Evolutionary conservation across 2,329 filamentous ascomycete genomes (phyloP), one percentile per base, ranked within the genome.

Genomic region (Colletotrichum cordylinicola): DNA sequence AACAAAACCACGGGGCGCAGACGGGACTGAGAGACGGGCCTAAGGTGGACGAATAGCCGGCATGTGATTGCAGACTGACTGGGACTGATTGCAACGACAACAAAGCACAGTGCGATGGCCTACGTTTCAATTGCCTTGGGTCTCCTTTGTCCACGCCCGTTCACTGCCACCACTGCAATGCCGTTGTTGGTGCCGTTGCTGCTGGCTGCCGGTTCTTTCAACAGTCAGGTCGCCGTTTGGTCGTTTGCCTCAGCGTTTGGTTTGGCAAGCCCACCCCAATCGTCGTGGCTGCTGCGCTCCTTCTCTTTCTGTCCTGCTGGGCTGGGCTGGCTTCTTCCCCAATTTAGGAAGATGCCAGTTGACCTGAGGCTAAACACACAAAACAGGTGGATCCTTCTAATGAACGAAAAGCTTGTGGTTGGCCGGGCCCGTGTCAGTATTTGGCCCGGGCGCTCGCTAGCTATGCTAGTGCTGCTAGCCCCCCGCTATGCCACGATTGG

Each of bases 361-460:
- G 24, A 65, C 43, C 39, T 62, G n/a, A 43, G 21, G n/a, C 67
- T 60, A 62, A 62, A 67, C 35, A 15, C 60, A 61, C 39, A 24
- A 72, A 27, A 52, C 72, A 21, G 29, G 60, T 60, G 67, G 67
- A 21, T 37, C 70, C 27, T 15, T 58, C 39, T n/a, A 29, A 29
- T 31, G 33, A 64, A 18, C 21, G 39, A 48, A 61, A 73, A 72
- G 62, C 74, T 75, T 73, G 65, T 75, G 73, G 64, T 68, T 73
- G 70, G 73, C 64, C 62, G 35, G 56, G 69, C 12, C 64, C 58
- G 48, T 64, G 69, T 72, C 73, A 52, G 43, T 24, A 18, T 33
- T 6, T 43, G 33, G 64, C 35, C 73, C 58, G 73, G 4, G 43
- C 73, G 18, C 5, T 29, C 62, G 35, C 62, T 62, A 61, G 64